Percentiles rank a stretch among this genome's conserved stretches.
These are phyloP conservation scores for Neurospora tetrasperma DNA, from an alignment of 495 filamentous ascomycete species.

Conservation along the genomic window DNA sequence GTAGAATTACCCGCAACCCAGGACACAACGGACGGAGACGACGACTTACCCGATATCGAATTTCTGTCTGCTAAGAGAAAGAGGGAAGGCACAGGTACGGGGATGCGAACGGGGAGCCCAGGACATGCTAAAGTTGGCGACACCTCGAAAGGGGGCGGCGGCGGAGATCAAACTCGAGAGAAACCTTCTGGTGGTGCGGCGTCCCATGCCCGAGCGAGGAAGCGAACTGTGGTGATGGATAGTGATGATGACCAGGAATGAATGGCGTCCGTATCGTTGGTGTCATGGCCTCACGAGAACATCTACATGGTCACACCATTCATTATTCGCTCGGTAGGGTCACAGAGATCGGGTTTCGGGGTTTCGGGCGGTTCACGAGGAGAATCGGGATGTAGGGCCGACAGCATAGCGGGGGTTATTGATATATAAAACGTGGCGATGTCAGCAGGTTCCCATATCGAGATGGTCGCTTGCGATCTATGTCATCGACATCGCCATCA, in stretches of 20 bases:
- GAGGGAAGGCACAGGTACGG: background rate
- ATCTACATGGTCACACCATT: background rate
- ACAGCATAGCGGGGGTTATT: background rate
- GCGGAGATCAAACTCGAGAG: background rate
- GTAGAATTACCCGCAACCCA: slow-evolving; percentile 22
- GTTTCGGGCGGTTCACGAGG: background rate
- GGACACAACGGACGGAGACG: slow-evolving; percentile 16
- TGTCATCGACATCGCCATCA: background rate
- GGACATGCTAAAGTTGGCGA: slow-evolving; percentile 1
- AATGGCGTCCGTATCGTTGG: background rate
- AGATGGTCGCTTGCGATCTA: background rate
- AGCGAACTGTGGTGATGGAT: slow-evolving; percentile 1
- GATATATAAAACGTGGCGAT: background rate
- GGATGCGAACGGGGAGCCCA: background rate
- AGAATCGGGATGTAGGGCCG: background rate
- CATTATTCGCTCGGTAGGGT: background rate
- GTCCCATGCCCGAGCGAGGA: background rate
- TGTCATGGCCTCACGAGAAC: background rate
- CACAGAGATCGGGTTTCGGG: background rate
- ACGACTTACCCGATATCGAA: slow-evolving; percentile 28
- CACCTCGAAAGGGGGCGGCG: background rate
- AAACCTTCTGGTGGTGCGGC: background rate
- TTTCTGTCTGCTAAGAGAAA: slow-evolving; percentile 16
- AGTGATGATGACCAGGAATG: slow-evolving; percentile 3
- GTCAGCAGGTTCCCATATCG: background rate